These are phyloP conservation scores for Monascus ruber DNA, from an alignment of 2,329 filamentous ascomycete species.

Conservation along the genomic window DNA sequence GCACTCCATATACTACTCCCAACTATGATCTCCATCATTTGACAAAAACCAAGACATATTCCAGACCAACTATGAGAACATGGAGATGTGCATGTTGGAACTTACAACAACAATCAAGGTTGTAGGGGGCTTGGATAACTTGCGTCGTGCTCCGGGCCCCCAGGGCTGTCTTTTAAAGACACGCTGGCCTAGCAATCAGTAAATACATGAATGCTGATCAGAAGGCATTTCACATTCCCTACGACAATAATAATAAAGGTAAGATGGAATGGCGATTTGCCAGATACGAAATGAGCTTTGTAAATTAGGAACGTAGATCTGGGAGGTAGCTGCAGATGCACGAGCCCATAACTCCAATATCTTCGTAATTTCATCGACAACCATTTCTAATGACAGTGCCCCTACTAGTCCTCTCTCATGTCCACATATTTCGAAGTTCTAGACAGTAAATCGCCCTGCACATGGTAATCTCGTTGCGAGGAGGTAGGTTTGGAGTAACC, in stretches of 20 bases:
- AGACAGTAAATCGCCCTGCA: no score
- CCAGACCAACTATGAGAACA: constrained; percentile 51
- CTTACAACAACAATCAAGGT: constrained; percentile 31
- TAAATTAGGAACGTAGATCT: no score
- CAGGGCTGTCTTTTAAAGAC: constrained; percentile 31
- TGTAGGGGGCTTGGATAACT: constrained; percentile 29
- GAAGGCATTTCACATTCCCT: constrained; percentile 32
- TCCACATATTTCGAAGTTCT: no score
- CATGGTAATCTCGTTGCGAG: no score
- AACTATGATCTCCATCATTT: constrained; percentile 50
- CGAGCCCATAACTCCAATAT: no score
- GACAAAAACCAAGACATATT: constrained; percentile 44
- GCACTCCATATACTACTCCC: constrained; percentile 54
- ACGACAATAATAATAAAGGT: constrained; percentile 36
- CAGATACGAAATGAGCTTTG: constrained; percentile 3
- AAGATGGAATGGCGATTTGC: constrained; percentile 31
- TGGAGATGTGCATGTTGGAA: constrained; percentile 20
- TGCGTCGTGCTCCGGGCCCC: constrained; percentile 29
- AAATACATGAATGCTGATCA: constrained; percentile 36
- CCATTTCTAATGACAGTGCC: no score
- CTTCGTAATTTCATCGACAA: no score
- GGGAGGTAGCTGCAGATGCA: no score
- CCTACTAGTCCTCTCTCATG: no score
- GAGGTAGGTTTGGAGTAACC: no score
- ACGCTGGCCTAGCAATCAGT: constrained; percentile 27